Conservation (phyloP, 2,329 filamentous ascomycete genomes). For the Penicillium sp. region DNA sequence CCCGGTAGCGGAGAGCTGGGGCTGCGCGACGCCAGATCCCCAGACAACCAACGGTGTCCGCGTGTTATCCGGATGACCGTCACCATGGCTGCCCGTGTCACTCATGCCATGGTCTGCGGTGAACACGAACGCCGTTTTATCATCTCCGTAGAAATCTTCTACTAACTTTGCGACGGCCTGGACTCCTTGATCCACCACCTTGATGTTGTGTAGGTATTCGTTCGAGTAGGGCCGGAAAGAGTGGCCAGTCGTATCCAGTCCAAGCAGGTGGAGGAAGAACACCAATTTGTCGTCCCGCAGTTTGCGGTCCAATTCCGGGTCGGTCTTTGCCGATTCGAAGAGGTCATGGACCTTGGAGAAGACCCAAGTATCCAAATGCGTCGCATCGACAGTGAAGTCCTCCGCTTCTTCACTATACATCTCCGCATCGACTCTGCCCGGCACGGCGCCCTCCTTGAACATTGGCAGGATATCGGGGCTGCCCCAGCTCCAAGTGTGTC, state of each 20-base stretch:
- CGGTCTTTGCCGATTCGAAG: slow-evolving; percentile 75
- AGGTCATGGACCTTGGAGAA: slow-evolving; percentile 89
- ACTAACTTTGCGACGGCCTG: slow-evolving; percentile 78
- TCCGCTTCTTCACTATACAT: slow-evolving; percentile 81
- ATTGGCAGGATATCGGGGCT: slow-evolving; percentile 96
- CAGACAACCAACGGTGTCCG: slow-evolving; percentile 88
- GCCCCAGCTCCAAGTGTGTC: slow-evolving; percentile 98
- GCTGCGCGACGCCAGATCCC: slow-evolving; percentile 85
- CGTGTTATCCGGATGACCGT: slow-evolving; percentile 96
- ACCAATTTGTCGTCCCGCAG: slow-evolving; percentile 82
- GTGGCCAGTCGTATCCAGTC: slow-evolving; percentile 88
- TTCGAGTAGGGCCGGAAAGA: slow-evolving; percentile 84
- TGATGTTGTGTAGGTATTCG: slow-evolving; percentile 92
- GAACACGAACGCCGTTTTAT: slow-evolving; percentile 90
- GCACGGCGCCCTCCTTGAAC: slow-evolving; percentile 90
- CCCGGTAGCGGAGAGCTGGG: slow-evolving; percentile 55
- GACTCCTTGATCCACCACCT: slow-evolving; percentile 88
- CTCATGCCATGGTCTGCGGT: slow-evolving; percentile 99
- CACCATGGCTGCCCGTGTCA: slow-evolving; percentile 98
- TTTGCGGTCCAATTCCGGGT: slow-evolving; percentile 69
- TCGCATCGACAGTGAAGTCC: slow-evolving; percentile 82
- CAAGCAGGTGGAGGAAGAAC: slow-evolving; percentile 92
- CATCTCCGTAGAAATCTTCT: slow-evolving; percentile 78
- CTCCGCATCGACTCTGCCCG: slow-evolving; percentile 81
- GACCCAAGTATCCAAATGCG: slow-evolving; percentile 85